Conservation (phyloP, 2,329 filamentous ascomycete species). For the Calycina herbarum region DNA sequence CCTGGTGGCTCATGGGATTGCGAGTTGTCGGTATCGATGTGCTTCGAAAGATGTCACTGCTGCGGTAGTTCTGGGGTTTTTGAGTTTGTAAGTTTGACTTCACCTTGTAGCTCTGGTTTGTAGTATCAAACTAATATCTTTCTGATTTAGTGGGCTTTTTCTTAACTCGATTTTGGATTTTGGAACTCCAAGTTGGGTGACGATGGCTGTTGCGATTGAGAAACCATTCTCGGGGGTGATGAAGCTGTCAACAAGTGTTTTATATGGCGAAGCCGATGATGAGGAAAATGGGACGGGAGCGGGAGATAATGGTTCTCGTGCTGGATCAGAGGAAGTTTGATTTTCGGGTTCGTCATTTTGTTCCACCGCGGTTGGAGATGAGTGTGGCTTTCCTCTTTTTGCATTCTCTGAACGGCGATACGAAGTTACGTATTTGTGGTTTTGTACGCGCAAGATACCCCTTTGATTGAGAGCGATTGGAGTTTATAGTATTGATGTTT, state of each 20-base stretch:
- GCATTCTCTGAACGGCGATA: no score
- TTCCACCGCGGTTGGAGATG: no score
- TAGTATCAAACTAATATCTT: not conserved
- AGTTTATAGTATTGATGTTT: no score
- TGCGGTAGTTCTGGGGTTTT: slow-evolving; percentile 23
- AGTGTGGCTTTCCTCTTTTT: no score
- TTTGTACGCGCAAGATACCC: no score
- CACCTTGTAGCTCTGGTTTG: not conserved
- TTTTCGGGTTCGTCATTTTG: not conserved
- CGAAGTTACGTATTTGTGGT: no score
- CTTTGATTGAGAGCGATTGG: no score
- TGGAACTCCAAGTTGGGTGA: slow-evolving; percentile 21
- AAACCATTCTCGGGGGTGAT: slow-evolving; percentile 18
- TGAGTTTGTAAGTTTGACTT: slow-evolving; percentile 23
- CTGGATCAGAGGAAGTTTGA: not conserved
- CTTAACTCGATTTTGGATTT: slow-evolving; percentile 24
- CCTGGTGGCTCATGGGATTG: slow-evolving; percentile 21
- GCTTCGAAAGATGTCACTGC: not conserved
- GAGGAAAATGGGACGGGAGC: slow-evolving; percentile 5
- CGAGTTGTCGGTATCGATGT: not conserved
- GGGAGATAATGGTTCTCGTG: not conserved
- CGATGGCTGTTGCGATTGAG: slow-evolving; percentile 18
- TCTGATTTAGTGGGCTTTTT: slow-evolving; percentile 18
- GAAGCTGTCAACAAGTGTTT: slow-evolving; percentile 22
- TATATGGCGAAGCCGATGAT: slow-evolving; percentile 20